These are phyloP conservation scores for Tremellales sp. DNA, from an alignment of 1,284 basidiomycete genomes.

Conservation along the genomic window DNA sequence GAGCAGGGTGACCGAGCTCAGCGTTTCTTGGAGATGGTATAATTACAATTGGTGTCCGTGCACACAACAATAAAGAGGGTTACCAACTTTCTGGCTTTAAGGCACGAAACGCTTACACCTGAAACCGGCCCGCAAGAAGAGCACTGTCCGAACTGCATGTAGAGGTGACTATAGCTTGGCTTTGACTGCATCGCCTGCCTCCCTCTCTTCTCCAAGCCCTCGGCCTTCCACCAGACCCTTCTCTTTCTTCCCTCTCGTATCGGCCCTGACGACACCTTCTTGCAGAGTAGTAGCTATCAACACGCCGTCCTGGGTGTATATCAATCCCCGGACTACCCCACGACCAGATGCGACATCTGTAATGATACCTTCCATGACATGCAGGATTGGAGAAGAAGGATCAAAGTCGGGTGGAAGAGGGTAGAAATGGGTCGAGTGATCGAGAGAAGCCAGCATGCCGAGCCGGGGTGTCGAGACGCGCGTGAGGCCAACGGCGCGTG, in stretches of 20 bases:
- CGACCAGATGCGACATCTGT: conserved; percentile 62
- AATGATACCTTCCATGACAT: conserved; percentile 67
- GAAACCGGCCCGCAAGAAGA: neutral
- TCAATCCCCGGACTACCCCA: conserved; percentile 67
- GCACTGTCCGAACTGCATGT: neutral
- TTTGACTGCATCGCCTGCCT: conserved; percentile 10
- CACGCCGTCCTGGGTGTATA: conserved; percentile 67
- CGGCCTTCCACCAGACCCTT: conserved; percentile 28
- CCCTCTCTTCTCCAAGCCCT: conserved; percentile 17
- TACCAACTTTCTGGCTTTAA: too few species aligned
- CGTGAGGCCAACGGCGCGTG: conserved; percentile 63
- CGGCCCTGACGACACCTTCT: conserved; percentile 62
- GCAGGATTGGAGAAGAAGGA: conserved; percentile 73
- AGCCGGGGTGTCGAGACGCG: conserved; percentile 47
- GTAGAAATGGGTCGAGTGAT: conserved; percentile 82
- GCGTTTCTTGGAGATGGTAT: too few species aligned
- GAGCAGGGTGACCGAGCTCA: too few species aligned
- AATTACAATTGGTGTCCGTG: too few species aligned
- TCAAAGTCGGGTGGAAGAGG: conserved; percentile 66
- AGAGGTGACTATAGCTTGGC: conserved; percentile 23
- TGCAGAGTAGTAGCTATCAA: conserved; percentile 75
- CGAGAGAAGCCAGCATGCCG: conserved; percentile 74
- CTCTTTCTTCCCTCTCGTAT: conserved; percentile 22
- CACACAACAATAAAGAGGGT: too few species aligned
- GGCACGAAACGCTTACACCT: too few species aligned